Evolutionary conservation across 2,329 filamentous ascomycete species (phyloP), one percentile per base, ranked within the genome.

Genomic region (Bertia moriformis): DNA sequence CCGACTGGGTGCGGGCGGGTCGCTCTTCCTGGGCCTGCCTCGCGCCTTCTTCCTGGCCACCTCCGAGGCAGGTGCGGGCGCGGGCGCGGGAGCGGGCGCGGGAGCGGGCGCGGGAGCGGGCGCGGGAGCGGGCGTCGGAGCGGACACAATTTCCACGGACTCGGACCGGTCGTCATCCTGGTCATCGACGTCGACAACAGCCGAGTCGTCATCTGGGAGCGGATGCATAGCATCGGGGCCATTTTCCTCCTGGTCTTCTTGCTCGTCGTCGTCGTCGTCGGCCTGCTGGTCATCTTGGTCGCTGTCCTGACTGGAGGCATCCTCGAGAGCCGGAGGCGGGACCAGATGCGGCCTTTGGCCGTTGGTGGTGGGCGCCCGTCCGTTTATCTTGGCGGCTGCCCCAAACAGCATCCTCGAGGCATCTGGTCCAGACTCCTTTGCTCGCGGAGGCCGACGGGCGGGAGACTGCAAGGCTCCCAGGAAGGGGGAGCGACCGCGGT

Each of bases 401-500:
- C 14, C 7, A 15, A 14, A 18, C 14, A 36, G 32, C 32, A 10
- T 14, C 12, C n/a, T 18, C 10, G n/a, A 10, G 37, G 19, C 4
- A 15, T 14, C 18, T 19, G 19, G 19, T 19, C 4, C n/a, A 38
- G 15, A n/a, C 37, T 73, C 12, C 70, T 70, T 14, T 61, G 60
- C 35, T 65, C 70, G 19, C 65, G 69, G 39, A 78, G 55, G 37
- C 69, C 68, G 22, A 7, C 3, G 71, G 73, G 79, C 75, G 0
- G 79, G 79, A 2, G 70, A 73, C 12, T 64, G 60, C 18, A 75
- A 63, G 22, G 67, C 60, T 3, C 78, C 78, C 55, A 81, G 83
- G 40, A 71, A 64, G 1, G 80, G 80, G 2, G 78, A 83, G 41
- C 62, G 57, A 36, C 61, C 61, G 39, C 61, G 63, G 30, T 67